Conservation (phyloP, 208 protist species). For the Acanthamoeba healyi region DNA sequence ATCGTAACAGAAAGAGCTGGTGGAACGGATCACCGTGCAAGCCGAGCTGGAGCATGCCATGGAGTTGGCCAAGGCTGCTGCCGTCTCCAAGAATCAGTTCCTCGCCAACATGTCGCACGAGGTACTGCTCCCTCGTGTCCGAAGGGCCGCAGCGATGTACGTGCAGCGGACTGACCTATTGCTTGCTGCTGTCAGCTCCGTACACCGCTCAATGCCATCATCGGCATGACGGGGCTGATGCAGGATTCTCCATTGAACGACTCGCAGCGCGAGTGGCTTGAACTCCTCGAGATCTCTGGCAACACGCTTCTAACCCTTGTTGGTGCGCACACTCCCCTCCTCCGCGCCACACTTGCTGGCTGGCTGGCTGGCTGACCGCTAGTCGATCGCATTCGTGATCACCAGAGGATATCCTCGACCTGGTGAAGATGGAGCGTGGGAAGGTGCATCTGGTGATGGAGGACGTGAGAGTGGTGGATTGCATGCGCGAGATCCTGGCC, state of each 20-base stretch:
- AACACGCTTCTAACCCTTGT: conserved; percentile 7
- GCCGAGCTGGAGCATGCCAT: conserved; percentile 16
- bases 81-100: conserved; percentile 49
- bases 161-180: background rate
- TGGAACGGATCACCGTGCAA: background rate
- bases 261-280: conserved; percentile 13
- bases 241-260: background rate
- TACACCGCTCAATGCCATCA: conserved; percentile 31
- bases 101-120: conserved; percentile 53
- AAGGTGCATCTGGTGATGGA: conserved; percentile 22
- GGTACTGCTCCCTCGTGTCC: too few species aligned
- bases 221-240: conserved; percentile 25
- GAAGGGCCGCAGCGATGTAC: too few species aligned
- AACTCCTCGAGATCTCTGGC: conserved; percentile 31
- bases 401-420: conserved; percentile 12
- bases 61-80: conserved; percentile 21
- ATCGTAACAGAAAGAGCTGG: too few species aligned
- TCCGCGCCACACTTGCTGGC: background rate
- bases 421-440: conserved; percentile 41
- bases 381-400: too few species aligned
- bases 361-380: too few species aligned
- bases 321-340: background rate
- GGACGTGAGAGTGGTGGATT: background rate
- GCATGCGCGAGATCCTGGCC: conserved; percentile 13
- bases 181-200: background rate